A percentile compares a stretch with the other conserved stretches of the same genome.
phyloP scores from a whole-genome alignment of 1,284 basidiomycete genomes.

The Trichosporon coremiiforme region DNA sequence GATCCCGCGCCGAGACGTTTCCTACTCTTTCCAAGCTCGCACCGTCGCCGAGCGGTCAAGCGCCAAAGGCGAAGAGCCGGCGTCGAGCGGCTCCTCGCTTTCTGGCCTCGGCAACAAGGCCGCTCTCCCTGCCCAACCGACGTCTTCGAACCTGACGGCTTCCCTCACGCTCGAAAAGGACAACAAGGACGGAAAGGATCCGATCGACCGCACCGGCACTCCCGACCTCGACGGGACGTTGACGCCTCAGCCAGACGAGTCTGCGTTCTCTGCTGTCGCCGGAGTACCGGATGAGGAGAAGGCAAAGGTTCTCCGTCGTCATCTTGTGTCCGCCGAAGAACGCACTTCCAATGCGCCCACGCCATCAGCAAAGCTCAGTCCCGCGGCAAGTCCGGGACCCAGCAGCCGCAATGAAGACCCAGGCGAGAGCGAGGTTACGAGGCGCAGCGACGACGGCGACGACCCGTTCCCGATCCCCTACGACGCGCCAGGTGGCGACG shows the following conservation, averaged over 20 bases:
- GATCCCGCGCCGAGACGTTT: constrained; percentile 22
- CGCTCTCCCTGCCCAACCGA: neutral
- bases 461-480: constrained; percentile 81
- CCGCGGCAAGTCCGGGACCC: constrained; percentile 22
- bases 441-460: constrained; percentile 51
- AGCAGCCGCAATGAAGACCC: constrained; percentile 22
- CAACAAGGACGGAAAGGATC: neutral
- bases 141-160: constrained; percentile 26
- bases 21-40: constrained; percentile 24
- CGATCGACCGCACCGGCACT: neutral
- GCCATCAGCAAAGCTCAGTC: constrained; percentile 7
- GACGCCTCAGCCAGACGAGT: constrained; percentile 36
- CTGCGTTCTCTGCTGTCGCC: constrained; percentile 45
- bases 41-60: constrained; percentile 1
- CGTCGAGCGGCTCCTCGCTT: constrained; percentile 12
- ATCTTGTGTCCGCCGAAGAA: constrained; percentile 75
- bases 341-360: constrained; percentile 50
- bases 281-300: constrained; percentile 72
- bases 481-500: constrained; percentile 78
- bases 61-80: neutral
- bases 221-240: constrained; percentile 11
- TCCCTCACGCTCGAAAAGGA: constrained; percentile 15
- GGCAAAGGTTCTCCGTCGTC: constrained; percentile 72
- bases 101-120: constrained; percentile 25
- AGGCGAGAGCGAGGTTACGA: constrained; percentile 30